Percentiles rank a stretch among this genome's conserved stretches.
Conservation (phyloP, 1,284 basidiomycete species). For the Ustilago xerochloae region DNA sequence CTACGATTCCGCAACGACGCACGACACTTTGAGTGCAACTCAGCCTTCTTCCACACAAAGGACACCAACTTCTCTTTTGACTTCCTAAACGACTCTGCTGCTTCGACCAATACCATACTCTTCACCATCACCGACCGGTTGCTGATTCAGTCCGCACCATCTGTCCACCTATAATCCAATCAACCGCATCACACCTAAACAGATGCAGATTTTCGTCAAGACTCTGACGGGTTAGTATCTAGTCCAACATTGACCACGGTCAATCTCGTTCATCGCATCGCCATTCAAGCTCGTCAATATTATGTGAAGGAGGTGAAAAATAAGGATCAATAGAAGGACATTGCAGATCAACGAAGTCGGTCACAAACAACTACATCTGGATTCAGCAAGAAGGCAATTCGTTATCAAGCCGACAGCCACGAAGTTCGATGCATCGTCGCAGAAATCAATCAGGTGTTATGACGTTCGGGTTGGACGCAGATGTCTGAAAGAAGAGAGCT, state of each 20-base stretch:
- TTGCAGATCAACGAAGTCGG: too few relatives aligned
- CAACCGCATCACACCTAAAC: conserved; percentile 16
- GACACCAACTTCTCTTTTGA: neutral
- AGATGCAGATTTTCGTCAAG: conserved; percentile 67
- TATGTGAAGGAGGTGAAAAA: neutral
- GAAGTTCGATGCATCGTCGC: too few relatives aligned
- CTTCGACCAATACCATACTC: neutral
- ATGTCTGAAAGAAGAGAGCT: too few relatives aligned
- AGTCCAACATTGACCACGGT: neutral
- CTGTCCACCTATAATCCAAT: conserved; percentile 4
- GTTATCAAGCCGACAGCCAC: too few relatives aligned
- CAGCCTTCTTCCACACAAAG: neutral
- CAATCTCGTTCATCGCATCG: conserved; percentile 12
- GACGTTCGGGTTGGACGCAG: too few relatives aligned
- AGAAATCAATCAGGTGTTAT: too few relatives aligned
- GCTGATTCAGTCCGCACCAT: conserved; percentile 33
- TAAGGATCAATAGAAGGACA: too few relatives aligned
- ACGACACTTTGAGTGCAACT: neutral
- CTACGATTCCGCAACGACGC: neutral
- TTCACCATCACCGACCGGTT: conserved; percentile 13
- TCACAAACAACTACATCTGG: too few relatives aligned
- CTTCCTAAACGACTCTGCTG: conserved; percentile 4
- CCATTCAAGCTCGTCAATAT: neutral
- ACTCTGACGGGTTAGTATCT: conserved; percentile 65
- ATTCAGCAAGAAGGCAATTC: too few relatives aligned